These are phyloP conservation scores for Myxozyma mucilagina DNA, from an alignment of 805 yeast genomes.

Conservation along the genomic window DNA sequence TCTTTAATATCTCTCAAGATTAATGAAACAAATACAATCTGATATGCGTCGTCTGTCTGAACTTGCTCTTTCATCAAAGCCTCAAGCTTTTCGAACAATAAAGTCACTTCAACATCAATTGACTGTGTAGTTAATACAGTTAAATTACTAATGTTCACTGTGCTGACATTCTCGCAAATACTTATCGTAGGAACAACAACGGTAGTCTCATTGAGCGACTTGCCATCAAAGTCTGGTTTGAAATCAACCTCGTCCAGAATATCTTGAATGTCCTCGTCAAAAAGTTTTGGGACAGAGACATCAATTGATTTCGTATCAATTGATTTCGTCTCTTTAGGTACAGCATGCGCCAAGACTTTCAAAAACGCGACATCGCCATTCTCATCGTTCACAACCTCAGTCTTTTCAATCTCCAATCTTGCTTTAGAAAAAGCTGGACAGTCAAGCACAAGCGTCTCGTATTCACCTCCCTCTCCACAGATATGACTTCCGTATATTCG, in stretches of 20 bases:
- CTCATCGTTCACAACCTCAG: constrained; percentile 26
- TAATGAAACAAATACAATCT: constrained; percentile 62
- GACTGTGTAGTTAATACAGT: neutral
- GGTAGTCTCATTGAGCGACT: neutral
- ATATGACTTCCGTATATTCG: constrained; percentile 76
- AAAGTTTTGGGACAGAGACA: constrained; percentile 33
- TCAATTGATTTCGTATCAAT: constrained; percentile 1
- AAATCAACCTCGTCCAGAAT: neutral
- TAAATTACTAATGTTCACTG: constrained; percentile 1
- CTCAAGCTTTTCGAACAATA: constrained; percentile 9
- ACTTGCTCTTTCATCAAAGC: constrained; percentile 1
- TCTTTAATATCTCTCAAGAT: constrained; percentile 62
- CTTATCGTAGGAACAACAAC: neutral
- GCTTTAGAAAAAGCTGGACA: constrained; percentile 71
- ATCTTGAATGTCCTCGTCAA: constrained; percentile 42
- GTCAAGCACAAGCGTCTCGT: constrained; percentile 88
- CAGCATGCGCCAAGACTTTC: constrained; percentile 54
- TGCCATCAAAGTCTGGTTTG: neutral
- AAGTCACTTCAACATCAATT: constrained; percentile 4
- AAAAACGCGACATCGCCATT: constrained; percentile 70
- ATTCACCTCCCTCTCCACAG: constrained; percentile 99
- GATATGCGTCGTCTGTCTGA: constrained; percentile 33
- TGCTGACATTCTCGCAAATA: neutral
- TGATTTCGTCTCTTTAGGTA: constrained; percentile 33
- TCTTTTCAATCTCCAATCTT: constrained; percentile 48